Conservation (phyloP, 495 filamentous ascomycete genomes). For the Talaromyces nanjingensis region DNA sequence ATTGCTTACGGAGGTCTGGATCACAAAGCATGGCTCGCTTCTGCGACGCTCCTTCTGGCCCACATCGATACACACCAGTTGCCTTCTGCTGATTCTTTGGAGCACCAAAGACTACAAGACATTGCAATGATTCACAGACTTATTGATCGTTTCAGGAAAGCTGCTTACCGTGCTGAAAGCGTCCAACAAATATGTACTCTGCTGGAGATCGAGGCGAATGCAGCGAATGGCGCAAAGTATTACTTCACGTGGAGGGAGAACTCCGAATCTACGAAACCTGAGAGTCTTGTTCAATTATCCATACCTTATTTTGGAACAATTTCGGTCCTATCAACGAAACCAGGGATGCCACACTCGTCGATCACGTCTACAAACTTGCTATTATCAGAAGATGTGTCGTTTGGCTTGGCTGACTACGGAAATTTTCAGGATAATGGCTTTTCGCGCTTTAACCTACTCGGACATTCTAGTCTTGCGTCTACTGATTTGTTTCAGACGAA, state of each 20-base stretch:
- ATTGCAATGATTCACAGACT: constrained; percentile 18
- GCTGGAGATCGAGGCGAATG: constrained; percentile 21
- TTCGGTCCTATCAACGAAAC: constrained; percentile 21
- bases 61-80: constrained; percentile 29
- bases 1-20: constrained; percentile 41
- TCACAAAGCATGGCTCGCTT: constrained; percentile 41
- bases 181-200: constrained; percentile 27
- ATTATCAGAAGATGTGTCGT: too few relatives aligned
- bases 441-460: too few relatives aligned
- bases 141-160: constrained; percentile 30
- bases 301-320: constrained; percentile 34
- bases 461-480: too few relatives aligned
- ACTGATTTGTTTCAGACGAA: too few relatives aligned
- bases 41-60: constrained; percentile 37
- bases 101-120: constrained; percentile 26
- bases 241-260: constrained; percentile 23
- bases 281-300: constrained; percentile 11
- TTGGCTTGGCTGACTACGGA: too few relatives aligned
- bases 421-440: too few relatives aligned
- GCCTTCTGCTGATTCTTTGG: constrained; percentile 18
- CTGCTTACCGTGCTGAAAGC: constrained; percentile 24
- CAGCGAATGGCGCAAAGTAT: constrained; percentile 25
- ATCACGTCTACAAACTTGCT: too few relatives aligned
- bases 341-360: too few relatives aligned
- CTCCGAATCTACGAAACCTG: not conserved